Evolutionary conservation across 2,329 filamentous ascomycete species (phyloP).

Genomic region (Alternaria longipes): DNA sequence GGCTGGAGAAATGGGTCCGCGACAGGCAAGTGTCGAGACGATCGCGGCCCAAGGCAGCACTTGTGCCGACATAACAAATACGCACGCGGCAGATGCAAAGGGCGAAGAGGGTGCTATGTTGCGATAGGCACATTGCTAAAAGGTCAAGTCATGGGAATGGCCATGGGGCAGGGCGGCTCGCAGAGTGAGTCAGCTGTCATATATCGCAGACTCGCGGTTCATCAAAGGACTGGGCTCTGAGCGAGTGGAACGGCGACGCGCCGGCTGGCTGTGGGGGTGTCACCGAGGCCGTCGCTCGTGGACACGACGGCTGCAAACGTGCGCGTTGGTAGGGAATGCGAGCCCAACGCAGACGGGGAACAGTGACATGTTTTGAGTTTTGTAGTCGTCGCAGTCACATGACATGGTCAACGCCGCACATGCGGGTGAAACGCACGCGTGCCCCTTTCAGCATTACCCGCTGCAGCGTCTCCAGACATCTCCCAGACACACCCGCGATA

Average conservation of each 20-base stretch:
- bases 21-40: slow-evolving; percentile 9
- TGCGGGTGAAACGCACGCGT: slow-evolving; percentile 16
- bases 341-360: neutral
- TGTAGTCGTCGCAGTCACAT: slow-evolving; percentile 10
- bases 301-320: slow-evolving; percentile 1
- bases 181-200: slow-evolving; percentile 14
- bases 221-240: slow-evolving; percentile 8
- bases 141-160: neutral
- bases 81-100: slow-evolving; percentile 3
- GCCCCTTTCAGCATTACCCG: slow-evolving; percentile 33
- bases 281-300: neutral
- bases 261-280: slow-evolving; percentile 9
- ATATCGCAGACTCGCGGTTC: slow-evolving; percentile 10
- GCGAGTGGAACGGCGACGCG: slow-evolving; percentile 19
- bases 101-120: neutral
- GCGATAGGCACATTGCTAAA: slow-evolving; percentile 13
- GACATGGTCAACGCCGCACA: slow-evolving; percentile 9
- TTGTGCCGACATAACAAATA: slow-evolving; percentile 17
- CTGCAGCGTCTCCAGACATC: slow-evolving; percentile 5
- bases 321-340: neutral
- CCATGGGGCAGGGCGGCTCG: neutral
- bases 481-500: slow-evolving; percentile 17
- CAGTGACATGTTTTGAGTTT: neutral
- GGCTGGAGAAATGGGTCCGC: slow-evolving; percentile 9
- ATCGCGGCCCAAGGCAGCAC: slow-evolving; percentile 19